Percentiles rank a stretch among this genome's conserved stretches.
phyloP scores from a whole-genome alignment of 108 stramenopile species.

The Cyclotella baltica region DNA sequence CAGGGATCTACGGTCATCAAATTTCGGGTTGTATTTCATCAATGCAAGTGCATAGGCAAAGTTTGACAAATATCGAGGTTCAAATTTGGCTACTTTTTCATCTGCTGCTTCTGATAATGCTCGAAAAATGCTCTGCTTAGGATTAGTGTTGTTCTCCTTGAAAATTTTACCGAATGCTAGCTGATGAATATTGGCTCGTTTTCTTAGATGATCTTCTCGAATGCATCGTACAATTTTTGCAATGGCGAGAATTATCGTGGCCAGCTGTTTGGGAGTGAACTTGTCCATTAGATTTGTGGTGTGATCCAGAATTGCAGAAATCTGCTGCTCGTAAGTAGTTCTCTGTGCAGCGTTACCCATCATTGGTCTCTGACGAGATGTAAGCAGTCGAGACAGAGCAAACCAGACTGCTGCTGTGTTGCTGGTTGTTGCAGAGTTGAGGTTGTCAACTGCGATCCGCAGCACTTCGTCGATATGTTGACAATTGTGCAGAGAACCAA shows the following conservation, averaged over 20 bases:
- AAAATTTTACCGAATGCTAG: neutral
- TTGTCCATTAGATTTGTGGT: neutral
- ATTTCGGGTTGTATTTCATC: neutral
- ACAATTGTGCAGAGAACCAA: too few relatives aligned
- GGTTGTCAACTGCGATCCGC: too few relatives aligned
- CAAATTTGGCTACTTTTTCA: neutral
- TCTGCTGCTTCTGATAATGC: neutral
- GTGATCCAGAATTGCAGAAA: neutral
- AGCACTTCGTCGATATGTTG: too few relatives aligned
- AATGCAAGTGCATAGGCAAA: conserved; percentile 14
- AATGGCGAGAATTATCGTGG: neutral
- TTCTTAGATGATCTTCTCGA: neutral
- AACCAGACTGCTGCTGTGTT: too few relatives aligned
- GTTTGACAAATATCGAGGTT: neutral
- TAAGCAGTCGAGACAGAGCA: too few relatives aligned
- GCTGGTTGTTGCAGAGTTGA: too few relatives aligned
- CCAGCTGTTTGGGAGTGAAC: neutral
- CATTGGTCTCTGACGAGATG: too few relatives aligned
- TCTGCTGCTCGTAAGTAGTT: too few relatives aligned
- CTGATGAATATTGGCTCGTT: neutral
- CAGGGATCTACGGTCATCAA: neutral
- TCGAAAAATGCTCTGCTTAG: neutral
- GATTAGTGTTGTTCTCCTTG: neutral
- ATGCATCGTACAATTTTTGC: neutral
- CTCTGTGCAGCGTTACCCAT: too few relatives aligned